Evolutionary conservation across 352 stramenopile species (phyloP).

Genomic region (Phytophthora crassamura): DNA sequence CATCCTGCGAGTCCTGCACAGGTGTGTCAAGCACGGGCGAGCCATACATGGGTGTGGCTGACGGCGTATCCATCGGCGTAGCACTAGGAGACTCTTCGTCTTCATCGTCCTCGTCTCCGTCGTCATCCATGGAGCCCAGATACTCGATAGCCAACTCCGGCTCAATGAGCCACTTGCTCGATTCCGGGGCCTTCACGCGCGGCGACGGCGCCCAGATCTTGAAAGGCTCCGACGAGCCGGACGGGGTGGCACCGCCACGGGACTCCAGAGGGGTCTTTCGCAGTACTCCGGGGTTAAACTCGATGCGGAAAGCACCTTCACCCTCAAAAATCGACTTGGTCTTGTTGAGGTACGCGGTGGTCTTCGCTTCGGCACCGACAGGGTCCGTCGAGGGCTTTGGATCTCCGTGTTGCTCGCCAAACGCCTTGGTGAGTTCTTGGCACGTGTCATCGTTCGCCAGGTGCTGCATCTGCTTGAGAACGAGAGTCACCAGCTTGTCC

Average conservation of each 20-base stretch:
- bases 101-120: constrained; percentile 71
- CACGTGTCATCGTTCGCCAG: constrained; percentile 83
- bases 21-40: constrained; percentile 59
- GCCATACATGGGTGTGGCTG: constrained; percentile 72
- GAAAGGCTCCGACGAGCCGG: constrained; percentile 43
- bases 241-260: constrained; percentile 49
- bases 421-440: constrained; percentile 81
- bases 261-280: constrained; percentile 77
- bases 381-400: constrained; percentile 35
- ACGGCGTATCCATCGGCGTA: constrained; percentile 73
- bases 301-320: constrained; percentile 84
- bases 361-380: constrained; percentile 40
- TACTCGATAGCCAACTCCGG: constrained; percentile 82
- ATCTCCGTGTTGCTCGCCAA: constrained; percentile 57
- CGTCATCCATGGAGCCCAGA: constrained; percentile 82
- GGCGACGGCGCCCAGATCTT: constrained; percentile 89
- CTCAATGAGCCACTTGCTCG: constrained; percentile 86
- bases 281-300: constrained; percentile 83
- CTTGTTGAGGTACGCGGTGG: constrained; percentile 68
- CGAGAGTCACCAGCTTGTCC: constrained; percentile 87
- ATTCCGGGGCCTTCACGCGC: constrained; percentile 69
- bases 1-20: constrained; percentile 46
- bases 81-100: constrained; percentile 74
- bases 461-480: constrained; percentile 92
- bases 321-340: constrained; percentile 85